Conservation (phyloP, 139 green algal genomes). For the Coccomyxa sp. region DNA sequence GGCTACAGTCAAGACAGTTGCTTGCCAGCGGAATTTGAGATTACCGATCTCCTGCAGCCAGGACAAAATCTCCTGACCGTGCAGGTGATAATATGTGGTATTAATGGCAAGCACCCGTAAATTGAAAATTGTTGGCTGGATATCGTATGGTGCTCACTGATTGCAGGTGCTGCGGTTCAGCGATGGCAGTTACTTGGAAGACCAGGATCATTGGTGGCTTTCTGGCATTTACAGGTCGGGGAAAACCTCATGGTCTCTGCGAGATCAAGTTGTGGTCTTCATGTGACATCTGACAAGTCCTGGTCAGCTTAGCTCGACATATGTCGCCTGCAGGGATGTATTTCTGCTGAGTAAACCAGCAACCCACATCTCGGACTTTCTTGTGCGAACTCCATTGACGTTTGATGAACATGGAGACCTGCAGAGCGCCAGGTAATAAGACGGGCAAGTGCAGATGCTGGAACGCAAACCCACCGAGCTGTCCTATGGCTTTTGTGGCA, state of each 20-base stretch:
- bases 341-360: conserved; percentile 61
- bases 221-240: conserved; percentile 71
- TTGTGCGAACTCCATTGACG: conserved; percentile 51
- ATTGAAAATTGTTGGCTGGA: neutral
- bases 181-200: conserved; percentile 95
- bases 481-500: no score
- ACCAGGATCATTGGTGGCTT: conserved; percentile 97
- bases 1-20: conserved; percentile 91
- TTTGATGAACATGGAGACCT: conserved; percentile 28
- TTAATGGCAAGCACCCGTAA: neutral
- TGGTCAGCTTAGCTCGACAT: neutral
- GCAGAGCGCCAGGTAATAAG: conserved; percentile 11
- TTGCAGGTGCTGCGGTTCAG: conserved; percentile 82
- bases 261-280: no score
- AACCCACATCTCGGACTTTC: conserved; percentile 64
- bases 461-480: no score
- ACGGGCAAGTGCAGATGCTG: no score
- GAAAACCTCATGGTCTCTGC: no score
- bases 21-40: conserved; percentile 91
- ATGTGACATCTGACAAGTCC: neutral
- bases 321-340: conserved; percentile 54
- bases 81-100: conserved; percentile 39
- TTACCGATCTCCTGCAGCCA: conserved; percentile 48
- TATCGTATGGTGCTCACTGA: no score
- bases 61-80: conserved; percentile 62